Evolutionary conservation across 1,284 basidiomycete species (phyloP).

Genomic region (Ustilago xerochloae): DNA sequence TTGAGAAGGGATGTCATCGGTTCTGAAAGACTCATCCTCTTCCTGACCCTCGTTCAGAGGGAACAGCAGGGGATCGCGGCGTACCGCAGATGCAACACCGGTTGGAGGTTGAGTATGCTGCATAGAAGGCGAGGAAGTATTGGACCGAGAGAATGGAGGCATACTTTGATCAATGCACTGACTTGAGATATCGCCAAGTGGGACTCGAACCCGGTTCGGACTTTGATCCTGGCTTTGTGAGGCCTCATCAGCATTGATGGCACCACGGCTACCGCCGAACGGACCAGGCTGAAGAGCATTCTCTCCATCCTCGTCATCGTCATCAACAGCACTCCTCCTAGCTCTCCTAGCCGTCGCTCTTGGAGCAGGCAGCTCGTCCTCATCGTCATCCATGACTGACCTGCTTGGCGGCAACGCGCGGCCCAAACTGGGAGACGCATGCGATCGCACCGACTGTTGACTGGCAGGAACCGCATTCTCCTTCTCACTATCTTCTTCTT

Average conservation of each 20-base stretch:
- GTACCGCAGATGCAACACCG: conserved; percentile 1
- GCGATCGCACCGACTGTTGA: conserved; percentile 27
- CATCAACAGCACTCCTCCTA: conserved; percentile 40
- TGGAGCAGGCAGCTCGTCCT: conserved; percentile 40
- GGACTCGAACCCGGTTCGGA: conserved; percentile 16
- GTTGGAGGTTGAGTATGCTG: conserved; percentile 16
- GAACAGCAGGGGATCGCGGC: conserved; percentile 24
- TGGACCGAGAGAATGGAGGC: conserved; percentile 31
- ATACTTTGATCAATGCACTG: conserved; percentile 40
- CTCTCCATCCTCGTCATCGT: conserved; percentile 23
- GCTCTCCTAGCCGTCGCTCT: conserved; percentile 19
- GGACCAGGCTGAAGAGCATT: conserved; percentile 36
- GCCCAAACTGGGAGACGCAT: conserved; percentile 20
- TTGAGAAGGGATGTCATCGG: conserved; percentile 46
- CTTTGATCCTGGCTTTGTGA: conserved; percentile 16
- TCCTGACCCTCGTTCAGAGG: conserved; percentile 16
- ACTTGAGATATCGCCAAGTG: conserved; percentile 42
- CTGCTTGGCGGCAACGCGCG: conserved; percentile 22
- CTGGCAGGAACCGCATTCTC: conserved; percentile 53
- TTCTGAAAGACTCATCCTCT: conserved; percentile 47
- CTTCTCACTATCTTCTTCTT: conserved; percentile 56
- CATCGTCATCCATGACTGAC: conserved; percentile 48
- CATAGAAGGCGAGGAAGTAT: conserved; percentile 28
- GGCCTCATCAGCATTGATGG: neutral
- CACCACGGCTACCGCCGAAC: conserved; percentile 16